Evolutionary conservation across 345 rosid genomes (phyloP).

Genomic region (Arabis hirsuta): DNA sequence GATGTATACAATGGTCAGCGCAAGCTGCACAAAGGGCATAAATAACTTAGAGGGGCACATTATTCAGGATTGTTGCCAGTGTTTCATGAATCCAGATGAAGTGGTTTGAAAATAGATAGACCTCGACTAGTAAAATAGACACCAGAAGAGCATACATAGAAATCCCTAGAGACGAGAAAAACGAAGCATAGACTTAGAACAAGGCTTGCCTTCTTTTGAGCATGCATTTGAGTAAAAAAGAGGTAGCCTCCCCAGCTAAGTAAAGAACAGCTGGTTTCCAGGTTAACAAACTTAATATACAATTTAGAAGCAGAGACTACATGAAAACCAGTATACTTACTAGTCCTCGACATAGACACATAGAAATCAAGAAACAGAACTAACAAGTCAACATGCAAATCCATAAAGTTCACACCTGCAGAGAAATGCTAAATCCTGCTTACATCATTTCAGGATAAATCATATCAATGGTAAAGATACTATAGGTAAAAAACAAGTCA

Average conservation of each 20-base stretch:
- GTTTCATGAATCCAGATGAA: slow-evolving; percentile 3
- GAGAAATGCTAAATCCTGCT: slow-evolving; percentile 6
- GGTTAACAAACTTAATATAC: not conserved
- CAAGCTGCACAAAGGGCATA: slow-evolving; percentile 66
- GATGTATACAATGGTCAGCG: slow-evolving; percentile 73
- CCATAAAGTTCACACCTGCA: slow-evolving; percentile 15
- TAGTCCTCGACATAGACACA: slow-evolving; percentile 3
- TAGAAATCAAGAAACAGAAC: slow-evolving; percentile 14
- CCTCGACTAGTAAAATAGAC: slow-evolving; percentile 1
- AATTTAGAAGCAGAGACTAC: slow-evolving; percentile 11
- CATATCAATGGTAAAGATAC: slow-evolving; percentile 16
- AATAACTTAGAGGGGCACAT: slow-evolving; percentile 19
- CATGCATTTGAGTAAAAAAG: slow-evolving; percentile 19
- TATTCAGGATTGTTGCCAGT: slow-evolving; percentile 9
- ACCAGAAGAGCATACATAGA: slow-evolving; percentile 29
- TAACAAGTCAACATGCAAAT: slow-evolving; percentile 10
- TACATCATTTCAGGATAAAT: not conserved
- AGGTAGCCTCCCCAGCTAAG: slow-evolving; percentile 9
- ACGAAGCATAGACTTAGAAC: slow-evolving; percentile 5
- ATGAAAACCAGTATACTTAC: slow-evolving; percentile 11
- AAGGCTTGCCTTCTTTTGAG: slow-evolving; percentile 6
- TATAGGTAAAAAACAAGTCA: not conserved
- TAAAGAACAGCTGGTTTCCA: slow-evolving; percentile 13
- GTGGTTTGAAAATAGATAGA: not conserved
- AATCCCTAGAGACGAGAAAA: slow-evolving; percentile 5